Base-by-base conservation (phyloP, 345 rosid genomes). In the Euphorbia peplus region DNA sequence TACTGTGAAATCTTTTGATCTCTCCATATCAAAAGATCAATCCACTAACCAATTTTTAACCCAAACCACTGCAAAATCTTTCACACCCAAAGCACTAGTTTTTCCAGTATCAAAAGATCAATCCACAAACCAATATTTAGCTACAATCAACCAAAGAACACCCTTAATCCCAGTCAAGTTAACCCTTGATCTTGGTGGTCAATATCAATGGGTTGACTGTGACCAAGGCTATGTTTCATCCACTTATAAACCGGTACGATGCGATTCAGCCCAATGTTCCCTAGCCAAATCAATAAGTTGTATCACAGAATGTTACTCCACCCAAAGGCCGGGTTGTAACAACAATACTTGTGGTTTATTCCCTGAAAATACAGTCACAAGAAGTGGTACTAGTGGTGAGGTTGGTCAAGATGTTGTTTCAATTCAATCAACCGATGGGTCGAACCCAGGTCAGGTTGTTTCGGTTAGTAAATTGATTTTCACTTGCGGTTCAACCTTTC, bases 1-100 rank as follows among this genome's bases (percentile, higher is more conserved):
- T 2, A 6, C 37, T 32, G 37, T 6, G 4, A 32, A 32, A 32
- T 32, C 37, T 32, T 2, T 32, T 32, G 37, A 2, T 32, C 37
- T 32, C 37, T 6, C 37, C 37, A 32, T 6, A 32, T 32, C 37
- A 32, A 32, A 32, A 32, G 37, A 32, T 32, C 37, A 32, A 32
- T 32, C 37, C 37, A 32, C n/a, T 32, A 32, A 32, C 98, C n/a
- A n/a, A n/a, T n/a, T n/a, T 32, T 96, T 93, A 76, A 88, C n/a
- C 82, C 69, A 93, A 91, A 60, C 96, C 8, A 6, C 37, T 32
- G 37, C 37, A 32, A 32, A 32, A 32, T 32, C 37, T 32, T 32
- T 32, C 37, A 32, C 4, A 32, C 37, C 37, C 37, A 32, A 32
- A 32, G 37, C 37, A 32, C 37, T 32, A 32, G 37, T 32, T 6